Evolutionary conservation across 345 rosid species (phyloP), one percentile per base, ranked within the genome.

Genomic region (Populus pruinosa): DNA sequence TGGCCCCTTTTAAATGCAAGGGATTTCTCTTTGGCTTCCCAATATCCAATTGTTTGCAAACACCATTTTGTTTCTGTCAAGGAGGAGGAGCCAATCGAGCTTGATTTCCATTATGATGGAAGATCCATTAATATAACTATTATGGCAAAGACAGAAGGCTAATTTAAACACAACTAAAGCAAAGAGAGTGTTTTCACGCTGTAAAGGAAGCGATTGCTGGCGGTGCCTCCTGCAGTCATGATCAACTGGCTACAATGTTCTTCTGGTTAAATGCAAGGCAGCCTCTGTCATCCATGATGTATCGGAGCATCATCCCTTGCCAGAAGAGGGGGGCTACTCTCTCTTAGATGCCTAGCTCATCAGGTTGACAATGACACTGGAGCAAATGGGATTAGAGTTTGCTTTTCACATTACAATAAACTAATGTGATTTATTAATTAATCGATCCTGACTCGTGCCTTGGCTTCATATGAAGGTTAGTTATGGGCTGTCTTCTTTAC

Each of bases 351-450:
- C 81, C n/a, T 27, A 7, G 67, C 0, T 18, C 59, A 21, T 59
- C 44, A 41, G 8, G 49, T 33, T 43, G 83, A 50, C 62, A 70
- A 55, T 8, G 82, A 76, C 78, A 3, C 16, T 2, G 39, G 2
- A 23, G 36, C 82, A 81, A 78, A 78, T 50, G 21, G 56, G 16
- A 35, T 64, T 72, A 13, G 29, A 8, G 71, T 71, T 62, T 73
- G 67, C 44, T 35, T 50, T 66, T 68, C 70, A 5, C 56, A 59
- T 43, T 35, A 8, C 62, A 10, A 21, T 56, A 3, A n/a, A 10
- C 27, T 2, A n/a, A n/a, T n/a, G 62, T n/a, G 64, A 12, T 59
- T 59, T 59, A 10, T n/a, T 59, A n/a, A 59, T 59, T n/a, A 23
- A 59, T 23, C 25, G 63, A 8, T 56, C 11, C 63, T 56, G 8